Percentiles rank a stretch among this genome's conserved stretches.
Conservation (phyloP, 305 asterid genomes). For the Fraxinus floribunda region DNA sequence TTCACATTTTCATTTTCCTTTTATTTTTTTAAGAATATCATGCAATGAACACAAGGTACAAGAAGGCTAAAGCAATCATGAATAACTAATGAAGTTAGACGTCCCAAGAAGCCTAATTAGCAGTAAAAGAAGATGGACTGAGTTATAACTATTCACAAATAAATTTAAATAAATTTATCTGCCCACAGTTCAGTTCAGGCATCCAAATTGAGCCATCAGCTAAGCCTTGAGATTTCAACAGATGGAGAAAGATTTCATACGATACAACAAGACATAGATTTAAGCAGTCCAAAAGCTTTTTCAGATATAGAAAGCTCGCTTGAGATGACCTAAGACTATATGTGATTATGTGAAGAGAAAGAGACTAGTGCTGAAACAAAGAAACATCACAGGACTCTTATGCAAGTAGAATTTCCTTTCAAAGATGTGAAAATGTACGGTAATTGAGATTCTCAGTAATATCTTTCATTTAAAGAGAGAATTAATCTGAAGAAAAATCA, state of each 20-base stretch:
- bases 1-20: neutral
- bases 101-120: neutral
- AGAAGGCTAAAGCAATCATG: neutral
- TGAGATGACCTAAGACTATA: neutral
- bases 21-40: neutral
- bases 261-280: neutral
- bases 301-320: neutral
- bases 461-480: neutral
- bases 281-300: neutral
- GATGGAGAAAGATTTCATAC: neutral
- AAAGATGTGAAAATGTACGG: neutral
- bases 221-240: neutral
- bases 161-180: neutral
- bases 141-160: neutral
- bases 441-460: neutral
- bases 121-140: neutral
- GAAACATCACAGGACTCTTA: neutral
- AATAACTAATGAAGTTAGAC: neutral
- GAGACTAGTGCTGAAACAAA: neutral
- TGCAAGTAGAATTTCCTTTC: neutral
- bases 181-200: neutral
- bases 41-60: neutral
- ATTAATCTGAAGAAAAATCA: neutral
- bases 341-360: neutral
- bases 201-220: neutral